These are phyloP conservation scores for Acacia melanoxylon DNA, from an alignment of 306 rosid species.

Conservation along the genomic window DNA sequence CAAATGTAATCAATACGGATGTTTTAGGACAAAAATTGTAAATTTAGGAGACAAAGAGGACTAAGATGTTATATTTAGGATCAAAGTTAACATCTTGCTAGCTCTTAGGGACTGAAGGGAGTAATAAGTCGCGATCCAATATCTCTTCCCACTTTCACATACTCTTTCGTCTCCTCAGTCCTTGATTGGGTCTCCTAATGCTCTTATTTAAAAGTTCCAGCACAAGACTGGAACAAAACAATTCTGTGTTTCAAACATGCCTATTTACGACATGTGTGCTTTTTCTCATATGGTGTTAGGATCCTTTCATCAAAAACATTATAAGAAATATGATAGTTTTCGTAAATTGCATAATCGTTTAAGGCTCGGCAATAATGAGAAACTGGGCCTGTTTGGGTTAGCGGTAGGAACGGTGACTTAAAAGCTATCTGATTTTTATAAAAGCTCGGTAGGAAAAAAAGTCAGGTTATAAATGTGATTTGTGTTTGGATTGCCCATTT, in stretches of 20 bases:
- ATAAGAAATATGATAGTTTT: neutral
- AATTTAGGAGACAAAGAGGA: no score
- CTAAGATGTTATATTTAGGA: no score
- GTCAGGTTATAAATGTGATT: no score
- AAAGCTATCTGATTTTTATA: no score
- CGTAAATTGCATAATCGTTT: slow-evolving; percentile 8
- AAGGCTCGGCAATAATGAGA: neutral
- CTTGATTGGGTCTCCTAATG: neutral
- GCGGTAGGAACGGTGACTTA: no score
- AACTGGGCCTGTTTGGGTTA: no score
- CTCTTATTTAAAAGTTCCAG: neutral
- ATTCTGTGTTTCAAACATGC: neutral
- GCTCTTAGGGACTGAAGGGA: no score
- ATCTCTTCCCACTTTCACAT: neutral
- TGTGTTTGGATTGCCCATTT: no score
- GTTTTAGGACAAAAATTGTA: no score
- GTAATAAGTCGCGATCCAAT: neutral
- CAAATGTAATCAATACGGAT: no score
- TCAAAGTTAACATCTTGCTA: no score
- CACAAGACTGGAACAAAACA: neutral
- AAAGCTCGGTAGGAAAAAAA: no score
- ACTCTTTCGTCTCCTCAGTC: neutral
- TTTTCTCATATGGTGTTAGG: neutral
- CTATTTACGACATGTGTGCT: neutral
- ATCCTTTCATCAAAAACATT: neutral